These are phyloP conservation scores for Saxispiralis lemnorum DNA, from an alignment of 495 filamentous ascomycete species.

Conservation along the genomic window DNA sequence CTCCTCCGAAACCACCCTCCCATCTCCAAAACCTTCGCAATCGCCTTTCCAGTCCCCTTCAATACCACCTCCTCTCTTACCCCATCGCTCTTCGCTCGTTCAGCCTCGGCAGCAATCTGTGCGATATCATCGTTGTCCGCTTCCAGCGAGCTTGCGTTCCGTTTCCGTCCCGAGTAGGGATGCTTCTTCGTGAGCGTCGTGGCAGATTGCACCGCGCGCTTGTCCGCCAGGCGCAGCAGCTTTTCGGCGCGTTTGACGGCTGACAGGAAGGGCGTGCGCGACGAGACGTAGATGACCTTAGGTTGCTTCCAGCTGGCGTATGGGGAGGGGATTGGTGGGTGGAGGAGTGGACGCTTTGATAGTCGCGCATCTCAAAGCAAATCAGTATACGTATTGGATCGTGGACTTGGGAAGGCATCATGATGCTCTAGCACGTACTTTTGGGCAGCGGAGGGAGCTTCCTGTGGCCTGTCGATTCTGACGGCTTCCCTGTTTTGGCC, in stretches of 20 bases:
- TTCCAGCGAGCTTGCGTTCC: slow-evolving; percentile 18
- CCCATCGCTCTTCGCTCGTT: slow-evolving; percentile 3
- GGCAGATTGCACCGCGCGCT: slow-evolving; percentile 32
- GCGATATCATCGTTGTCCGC: slow-evolving; percentile 10
- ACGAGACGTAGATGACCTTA: slow-evolving; percentile 66
- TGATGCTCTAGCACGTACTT: slow-evolving; percentile 20
- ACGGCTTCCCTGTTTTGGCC: no score
- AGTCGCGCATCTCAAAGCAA: slow-evolving; percentile 28
- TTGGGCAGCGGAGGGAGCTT: slow-evolving; percentile 33
- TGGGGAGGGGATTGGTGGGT: slow-evolving; percentile 44
- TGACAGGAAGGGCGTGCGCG: slow-evolving; percentile 60
- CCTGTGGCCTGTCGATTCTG: slow-evolving; percentile 13
- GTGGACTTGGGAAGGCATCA: background rate
- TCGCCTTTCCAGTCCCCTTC: slow-evolving; percentile 65
- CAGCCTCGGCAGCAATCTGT: slow-evolving; percentile 10
- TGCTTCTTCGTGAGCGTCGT: slow-evolving; percentile 22
- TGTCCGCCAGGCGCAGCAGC: slow-evolving; percentile 45
- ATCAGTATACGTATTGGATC: background rate
- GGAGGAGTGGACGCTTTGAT: slow-evolving; percentile 54
- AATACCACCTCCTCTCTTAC: slow-evolving; percentile 42
- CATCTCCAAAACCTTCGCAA: slow-evolving; percentile 44
- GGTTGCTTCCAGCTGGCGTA: slow-evolving; percentile 31
- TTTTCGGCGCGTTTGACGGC: slow-evolving; percentile 63
- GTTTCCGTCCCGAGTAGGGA: slow-evolving; percentile 22
- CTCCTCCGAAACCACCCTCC: slow-evolving; percentile 26